Base-by-base conservation (phyloP, 78 protist genomes). In the Dictyostelium capitatum region DNA sequence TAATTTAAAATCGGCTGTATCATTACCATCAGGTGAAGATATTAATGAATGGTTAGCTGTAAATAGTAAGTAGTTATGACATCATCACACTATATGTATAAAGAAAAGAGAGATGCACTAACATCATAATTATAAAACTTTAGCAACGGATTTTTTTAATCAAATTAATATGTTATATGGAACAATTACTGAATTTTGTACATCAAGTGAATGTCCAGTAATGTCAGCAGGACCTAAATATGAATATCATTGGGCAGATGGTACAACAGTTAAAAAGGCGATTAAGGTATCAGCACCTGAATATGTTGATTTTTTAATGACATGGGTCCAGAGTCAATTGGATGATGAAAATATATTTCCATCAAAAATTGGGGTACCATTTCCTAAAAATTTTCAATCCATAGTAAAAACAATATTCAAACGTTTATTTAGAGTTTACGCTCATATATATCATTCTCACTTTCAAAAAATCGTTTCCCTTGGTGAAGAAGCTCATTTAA, bases 121-220 rank as follows among this genome's bases (percentile, higher is more conserved):
- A 37, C 43, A 37, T 37, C 1, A 37, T 37, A 37, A 37, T 37
- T n/a, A n/a, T n/a, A n/a, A 37, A 37, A 0, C 1, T 19, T 10
- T 78, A 97, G 98, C 98, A n/a, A 96, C 98, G 25, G 99, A 99
- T 85, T 99, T 99, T 95, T 99, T 96, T 96, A 98, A 98, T 95
- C 98, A 97, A 94, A 98, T 98, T 79, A 98, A 98, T 87, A 46
- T 99, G 83, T 91, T 99, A n/a, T 99, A 97, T 89, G 99, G 99
- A 11, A 96, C 97, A 10, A 95, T 99, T 47, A 95, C 99, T 1
- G 99, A 99, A 84, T 98, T 97, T 69, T 99, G 99, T 97, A 98
- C 99, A 57, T 79, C 65, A 2, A 89, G 80, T 23, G 9, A 82
- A 20, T 99, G 99, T 90, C 98, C 98, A 6, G 95, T 90, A 9